Conservation (phyloP, 1,284 basidiomycete species). For the Rhizoctonia solani region DNA sequence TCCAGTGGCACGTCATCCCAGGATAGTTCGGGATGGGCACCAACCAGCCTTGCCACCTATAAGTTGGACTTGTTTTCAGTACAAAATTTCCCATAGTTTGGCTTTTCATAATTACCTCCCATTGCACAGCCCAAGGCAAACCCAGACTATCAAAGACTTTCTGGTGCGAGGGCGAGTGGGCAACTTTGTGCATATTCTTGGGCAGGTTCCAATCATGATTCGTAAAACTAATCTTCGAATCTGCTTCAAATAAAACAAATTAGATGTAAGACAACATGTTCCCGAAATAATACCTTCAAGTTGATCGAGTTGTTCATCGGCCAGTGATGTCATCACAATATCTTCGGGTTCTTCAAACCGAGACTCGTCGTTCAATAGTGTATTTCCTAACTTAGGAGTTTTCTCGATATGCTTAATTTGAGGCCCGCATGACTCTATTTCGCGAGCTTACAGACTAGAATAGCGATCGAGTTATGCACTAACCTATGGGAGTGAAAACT, state of each 20-base stretch:
- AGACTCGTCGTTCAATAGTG: too few relatives aligned
- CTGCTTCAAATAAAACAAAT: background rate
- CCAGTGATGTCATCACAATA: background rate
- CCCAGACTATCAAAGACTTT: constrained; percentile 31
- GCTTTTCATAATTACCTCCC: constrained; percentile 14
- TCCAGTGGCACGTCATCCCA: constrained; percentile 33
- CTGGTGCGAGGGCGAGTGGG: constrained; percentile 21
- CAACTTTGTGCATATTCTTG: background rate
- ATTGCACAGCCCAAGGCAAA: constrained; percentile 36
- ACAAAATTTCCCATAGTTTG: background rate
- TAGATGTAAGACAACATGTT: background rate
- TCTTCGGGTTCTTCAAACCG: too few relatives aligned
- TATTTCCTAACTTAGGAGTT: background rate
- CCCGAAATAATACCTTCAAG: background rate
- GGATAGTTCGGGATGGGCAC: background rate
- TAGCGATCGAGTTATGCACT: too few relatives aligned
- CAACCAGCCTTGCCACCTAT: constrained; percentile 27
- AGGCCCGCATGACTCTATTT: background rate
- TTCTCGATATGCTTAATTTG: background rate
- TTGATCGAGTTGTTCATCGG: background rate
- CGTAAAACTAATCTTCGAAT: background rate
- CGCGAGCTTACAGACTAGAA: background rate
- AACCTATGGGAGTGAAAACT: too few relatives aligned
- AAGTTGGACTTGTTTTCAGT: background rate
- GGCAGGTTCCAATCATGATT: background rate